phyloP scores from a whole-genome alignment of 2,329 filamentous ascomycete species.

The Calcarisporium arbuscula region DNA sequence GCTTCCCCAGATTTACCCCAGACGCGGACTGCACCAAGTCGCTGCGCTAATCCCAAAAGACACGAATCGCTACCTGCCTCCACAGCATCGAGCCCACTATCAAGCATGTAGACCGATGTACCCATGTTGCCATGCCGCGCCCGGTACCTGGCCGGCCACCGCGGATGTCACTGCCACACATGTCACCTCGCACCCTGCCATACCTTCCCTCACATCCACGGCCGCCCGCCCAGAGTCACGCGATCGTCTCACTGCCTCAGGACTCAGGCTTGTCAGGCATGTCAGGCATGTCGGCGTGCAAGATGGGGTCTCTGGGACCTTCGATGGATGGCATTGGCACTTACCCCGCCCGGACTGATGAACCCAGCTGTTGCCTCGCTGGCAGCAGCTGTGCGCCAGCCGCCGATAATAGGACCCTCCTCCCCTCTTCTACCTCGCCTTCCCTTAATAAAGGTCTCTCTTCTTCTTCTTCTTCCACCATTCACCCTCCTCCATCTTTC shows the following conservation, averaged over 20 bases:
- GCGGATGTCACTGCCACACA: too few species aligned
- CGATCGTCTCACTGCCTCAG: conserved; percentile 6
- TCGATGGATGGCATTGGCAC: too few species aligned
- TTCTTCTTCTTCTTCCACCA: conserved; percentile 19
- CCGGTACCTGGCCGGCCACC: conserved; percentile 7
- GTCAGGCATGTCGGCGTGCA: conserved; percentile 2
- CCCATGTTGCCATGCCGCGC: too few species aligned
- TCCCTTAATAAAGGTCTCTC: conserved; percentile 21
- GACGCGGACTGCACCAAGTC: conserved; percentile 4
- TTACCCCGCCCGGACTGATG: conserved; percentile 41
- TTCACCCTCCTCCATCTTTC: conserved; percentile 17
- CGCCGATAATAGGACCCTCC: conserved; percentile 1
- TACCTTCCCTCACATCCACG: too few species aligned
- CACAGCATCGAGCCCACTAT: too few species aligned
- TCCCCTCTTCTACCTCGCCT: conserved; percentile 11
- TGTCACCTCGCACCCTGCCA: too few species aligned
- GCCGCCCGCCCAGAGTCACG: conserved; percentile 9
- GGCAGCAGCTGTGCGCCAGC: conserved; percentile 11
- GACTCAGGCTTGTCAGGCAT: neutral
- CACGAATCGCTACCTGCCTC: too few species aligned
- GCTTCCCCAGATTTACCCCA: conserved; percentile 11
- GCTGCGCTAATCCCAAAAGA: conserved; percentile 8
- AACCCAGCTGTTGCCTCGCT: conserved; percentile 28
- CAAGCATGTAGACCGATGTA: too few species aligned
- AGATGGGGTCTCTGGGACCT: too few species aligned